These are phyloP conservation scores for Sutorius eximius DNA, from an alignment of 1,284 basidiomycete genomes.

Conservation along the genomic window DNA sequence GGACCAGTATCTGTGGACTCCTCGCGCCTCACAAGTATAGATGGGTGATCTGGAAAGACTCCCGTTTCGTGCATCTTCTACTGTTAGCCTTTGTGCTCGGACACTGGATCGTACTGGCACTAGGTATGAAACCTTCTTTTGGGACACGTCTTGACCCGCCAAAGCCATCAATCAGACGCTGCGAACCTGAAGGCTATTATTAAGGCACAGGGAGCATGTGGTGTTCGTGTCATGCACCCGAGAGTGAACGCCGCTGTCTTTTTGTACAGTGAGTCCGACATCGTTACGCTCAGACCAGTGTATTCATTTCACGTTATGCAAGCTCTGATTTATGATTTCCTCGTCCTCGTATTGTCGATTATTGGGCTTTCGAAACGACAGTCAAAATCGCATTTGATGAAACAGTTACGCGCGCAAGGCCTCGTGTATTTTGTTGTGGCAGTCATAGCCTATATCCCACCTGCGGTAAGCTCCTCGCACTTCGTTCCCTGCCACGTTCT, in stretches of 20 bases:
- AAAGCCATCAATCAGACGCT: conserved; percentile 7
- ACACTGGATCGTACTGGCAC: conserved; percentile 21
- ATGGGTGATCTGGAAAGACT: conserved; percentile 29
- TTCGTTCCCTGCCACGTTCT: not conserved
- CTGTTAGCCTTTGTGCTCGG: conserved; percentile 12
- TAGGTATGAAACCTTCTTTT: conserved; percentile 14
- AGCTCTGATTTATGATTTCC: conserved; percentile 23
- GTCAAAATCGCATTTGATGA: conserved; percentile 18
- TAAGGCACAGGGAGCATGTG: conserved; percentile 2
- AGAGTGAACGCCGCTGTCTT: conserved; percentile 8
- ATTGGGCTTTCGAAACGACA: conserved; percentile 12
- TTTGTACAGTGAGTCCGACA: conserved; percentile 17
- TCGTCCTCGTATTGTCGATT: conserved; percentile 20
- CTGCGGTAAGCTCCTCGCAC: conserved; percentile 10
- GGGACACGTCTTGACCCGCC: not conserved
- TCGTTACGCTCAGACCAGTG: not conserved
- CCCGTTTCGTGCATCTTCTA: conserved; percentile 11
- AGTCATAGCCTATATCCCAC: conserved; percentile 11
- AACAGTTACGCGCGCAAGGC: conserved; percentile 18
- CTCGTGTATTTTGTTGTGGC: conserved; percentile 21
- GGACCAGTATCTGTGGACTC: not conserved
- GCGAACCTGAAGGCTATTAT: not conserved
- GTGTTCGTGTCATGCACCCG: not conserved
- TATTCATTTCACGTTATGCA: not conserved
- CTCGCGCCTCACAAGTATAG: conserved; percentile 11